phyloP scores from a whole-genome alignment of 768 basidiomycete species.

The Piloderma croceum region DNA sequence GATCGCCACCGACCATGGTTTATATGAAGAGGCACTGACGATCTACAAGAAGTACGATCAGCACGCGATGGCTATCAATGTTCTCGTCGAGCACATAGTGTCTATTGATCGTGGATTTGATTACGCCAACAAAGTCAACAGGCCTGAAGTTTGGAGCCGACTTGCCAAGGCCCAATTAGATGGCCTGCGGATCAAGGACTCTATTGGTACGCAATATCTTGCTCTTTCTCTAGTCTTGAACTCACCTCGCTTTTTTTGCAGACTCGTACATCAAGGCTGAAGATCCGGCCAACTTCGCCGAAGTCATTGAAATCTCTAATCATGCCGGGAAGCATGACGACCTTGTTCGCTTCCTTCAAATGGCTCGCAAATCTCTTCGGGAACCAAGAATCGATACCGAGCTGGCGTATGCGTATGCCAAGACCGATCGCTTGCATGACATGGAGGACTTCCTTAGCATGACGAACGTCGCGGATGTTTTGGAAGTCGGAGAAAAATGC shows the following conservation, averaged over 20 bases:
- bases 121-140: slow-evolving; percentile 93
- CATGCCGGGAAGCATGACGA: slow-evolving; percentile 91
- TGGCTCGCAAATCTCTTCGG: slow-evolving; percentile 94
- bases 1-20: slow-evolving; percentile 92
- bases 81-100: slow-evolving; percentile 96
- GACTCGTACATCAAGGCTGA: slow-evolving; percentile 98
- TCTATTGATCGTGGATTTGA: slow-evolving; percentile 95
- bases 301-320: slow-evolving; percentile 93
- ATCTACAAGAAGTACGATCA: slow-evolving; percentile 98
- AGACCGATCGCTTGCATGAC: slow-evolving; percentile 94
- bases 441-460: slow-evolving; percentile 99
- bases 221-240: slow-evolving; percentile 1
- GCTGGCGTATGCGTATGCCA: slow-evolving; percentile 96
- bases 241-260: slow-evolving; percentile 20
- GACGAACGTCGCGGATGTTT: slow-evolving; percentile 97
- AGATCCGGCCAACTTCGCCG: slow-evolving; percentile 88
- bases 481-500: slow-evolving; percentile 98
- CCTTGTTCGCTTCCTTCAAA: slow-evolving; percentile 94
- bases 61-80: slow-evolving; percentile 93
- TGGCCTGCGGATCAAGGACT: slow-evolving; percentile 95
- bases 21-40: slow-evolving; percentile 93
- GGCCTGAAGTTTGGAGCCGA: slow-evolving; percentile 94
- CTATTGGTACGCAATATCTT: slow-evolving; percentile 72
- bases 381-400: slow-evolving; percentile 99
- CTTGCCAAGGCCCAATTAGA: slow-evolving; percentile 99